These are phyloP conservation scores for Colletotrichum plurivorum DNA, from an alignment of 2,329 filamentous ascomycete species.

Conservation along the genomic window DNA sequence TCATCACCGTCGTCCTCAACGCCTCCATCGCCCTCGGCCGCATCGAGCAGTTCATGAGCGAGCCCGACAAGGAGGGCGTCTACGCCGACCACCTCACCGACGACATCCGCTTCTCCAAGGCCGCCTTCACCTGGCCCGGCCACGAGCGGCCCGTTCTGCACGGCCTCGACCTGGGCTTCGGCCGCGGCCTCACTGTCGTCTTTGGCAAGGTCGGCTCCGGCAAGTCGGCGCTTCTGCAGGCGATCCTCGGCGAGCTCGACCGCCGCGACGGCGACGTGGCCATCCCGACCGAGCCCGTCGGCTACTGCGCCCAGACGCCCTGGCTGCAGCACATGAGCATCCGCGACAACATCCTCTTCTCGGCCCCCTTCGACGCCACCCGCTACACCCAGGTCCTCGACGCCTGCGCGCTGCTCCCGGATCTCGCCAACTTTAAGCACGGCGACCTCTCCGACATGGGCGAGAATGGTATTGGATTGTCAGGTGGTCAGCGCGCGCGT, in stretches of 20 bases:
- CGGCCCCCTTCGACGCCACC: constrained; percentile 65
- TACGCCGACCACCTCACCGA: constrained; percentile 53
- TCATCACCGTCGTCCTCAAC: constrained; percentile 84
- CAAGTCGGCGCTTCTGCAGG: constrained; percentile 73
- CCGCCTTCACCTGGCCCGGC: constrained; percentile 86
- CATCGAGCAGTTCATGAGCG: constrained; percentile 88
- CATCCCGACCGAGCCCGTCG: constrained; percentile 65
- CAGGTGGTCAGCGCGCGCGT: constrained; percentile 74
- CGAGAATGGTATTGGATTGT: constrained; percentile 74
- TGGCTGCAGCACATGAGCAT: constrained; percentile 78
- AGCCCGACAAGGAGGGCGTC: constrained; percentile 79
- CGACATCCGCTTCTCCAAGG: constrained; percentile 70
- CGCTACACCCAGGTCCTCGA: constrained; percentile 73
- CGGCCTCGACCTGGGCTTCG: constrained; percentile 61
- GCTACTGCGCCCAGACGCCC: constrained; percentile 72
- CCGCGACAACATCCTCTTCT: constrained; percentile 75
- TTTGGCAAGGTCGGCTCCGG: constrained; percentile 73
- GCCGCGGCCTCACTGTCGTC: constrained; percentile 66
- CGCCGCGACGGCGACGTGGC: constrained; percentile 66
- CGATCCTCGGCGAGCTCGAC: constrained; percentile 76
- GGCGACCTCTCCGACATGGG: constrained; percentile 73
- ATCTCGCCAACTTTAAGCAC: constrained; percentile 68
- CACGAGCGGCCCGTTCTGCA: constrained; percentile 66
- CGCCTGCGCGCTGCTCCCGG: constrained; percentile 70
- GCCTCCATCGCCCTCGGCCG: constrained; percentile 85